Base-by-base conservation (phyloP, 306 rosid genomes). In the Ceratonia siliqua region DNA sequence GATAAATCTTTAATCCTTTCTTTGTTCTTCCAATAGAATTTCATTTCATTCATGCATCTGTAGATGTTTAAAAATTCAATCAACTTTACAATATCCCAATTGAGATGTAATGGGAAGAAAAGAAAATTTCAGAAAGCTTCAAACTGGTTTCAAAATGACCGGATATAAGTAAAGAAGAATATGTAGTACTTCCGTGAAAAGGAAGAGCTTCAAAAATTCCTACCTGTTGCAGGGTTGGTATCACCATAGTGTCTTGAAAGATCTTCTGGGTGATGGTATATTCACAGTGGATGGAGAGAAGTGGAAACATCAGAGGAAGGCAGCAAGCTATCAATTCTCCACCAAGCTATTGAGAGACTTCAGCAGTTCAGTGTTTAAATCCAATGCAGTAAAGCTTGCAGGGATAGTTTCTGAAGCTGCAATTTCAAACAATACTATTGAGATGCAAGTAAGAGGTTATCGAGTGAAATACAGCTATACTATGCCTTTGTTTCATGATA, bases 191-290 rank as follows among this genome's bases (percentile, higher is more conserved):
- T n/a, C n/a, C n/a, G n/a, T n/a, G n/a, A n/a, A n/a, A n/a, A n/a
- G n/a, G n/a, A n/a, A n/a, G n/a, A n/a, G 5, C 41, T 5, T 36
- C 41, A 24, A 27, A 2, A 30, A 18, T 25, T 15, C 53, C 10
- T 5, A 13, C 55, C 35, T 39, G 41, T 61, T 66, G 75, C 82
- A 90, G 92, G 92, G 92, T 24, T 74, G 75, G 83, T 76, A 84
- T 66, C 82, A 84, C 64, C 70, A 88, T 65, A 62, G 54, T 30
- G 48, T 81, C 56, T 64, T 89, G 42, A 80, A 52, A 63, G 93
- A 88, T 78, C 88, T 92, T 71, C 84, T 88, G 0, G 93, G 96
- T 17, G 89, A 88, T 73, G 89, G 92, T 8, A 92, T 92, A 80
- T 92, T 92, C 53, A 36, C 90, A 0, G 90, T 90, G 38, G 92